These are phyloP conservation scores for Lagenidium giganteum DNA, from an alignment of 352 stramenopile species.

Conservation along the genomic window DNA sequence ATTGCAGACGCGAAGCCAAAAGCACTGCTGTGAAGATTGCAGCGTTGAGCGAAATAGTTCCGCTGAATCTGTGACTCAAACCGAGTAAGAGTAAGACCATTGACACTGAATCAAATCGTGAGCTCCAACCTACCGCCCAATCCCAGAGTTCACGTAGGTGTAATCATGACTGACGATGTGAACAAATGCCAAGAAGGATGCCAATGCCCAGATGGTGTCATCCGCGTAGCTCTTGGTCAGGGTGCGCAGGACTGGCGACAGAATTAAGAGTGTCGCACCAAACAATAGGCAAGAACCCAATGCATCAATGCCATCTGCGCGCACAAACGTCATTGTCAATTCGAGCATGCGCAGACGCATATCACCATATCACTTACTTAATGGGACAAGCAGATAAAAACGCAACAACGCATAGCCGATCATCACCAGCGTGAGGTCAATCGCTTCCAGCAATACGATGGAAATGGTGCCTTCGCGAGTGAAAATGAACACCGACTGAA, in stretches of 20 bases:
- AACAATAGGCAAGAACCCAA: conserved; percentile 63
- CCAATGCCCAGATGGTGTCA: conserved; percentile 85
- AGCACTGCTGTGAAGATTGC: conserved; percentile 88
- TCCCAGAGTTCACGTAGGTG: conserved; percentile 70
- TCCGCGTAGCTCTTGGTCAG: conserved; percentile 83
- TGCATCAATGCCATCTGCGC: conserved; percentile 37
- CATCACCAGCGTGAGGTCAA: conserved; percentile 55
- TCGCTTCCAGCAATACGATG: conserved; percentile 35
- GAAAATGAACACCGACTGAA: conserved; percentile 67
- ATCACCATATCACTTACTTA: conserved; percentile 1
- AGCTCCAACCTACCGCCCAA: conserved; percentile 28
- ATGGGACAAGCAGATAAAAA: conserved; percentile 26
- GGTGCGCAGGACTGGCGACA: conserved; percentile 83
- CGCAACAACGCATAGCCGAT: conserved; percentile 54
- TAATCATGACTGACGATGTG: conserved; percentile 88
- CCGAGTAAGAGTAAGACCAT: background rate
- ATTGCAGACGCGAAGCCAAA: conserved; percentile 80
- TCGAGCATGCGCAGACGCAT: background rate
- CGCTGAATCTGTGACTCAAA: conserved; percentile 41
- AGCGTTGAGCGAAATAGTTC: conserved; percentile 86
- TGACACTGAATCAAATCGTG: too few species aligned
- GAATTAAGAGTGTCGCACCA: conserved; percentile 63
- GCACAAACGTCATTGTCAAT: too few species aligned
- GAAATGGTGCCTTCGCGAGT: conserved; percentile 55
- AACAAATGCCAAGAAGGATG: conserved; percentile 56